Base-by-base conservation (phyloP, 306 rosid species). In the Lotus japonicus region DNA sequence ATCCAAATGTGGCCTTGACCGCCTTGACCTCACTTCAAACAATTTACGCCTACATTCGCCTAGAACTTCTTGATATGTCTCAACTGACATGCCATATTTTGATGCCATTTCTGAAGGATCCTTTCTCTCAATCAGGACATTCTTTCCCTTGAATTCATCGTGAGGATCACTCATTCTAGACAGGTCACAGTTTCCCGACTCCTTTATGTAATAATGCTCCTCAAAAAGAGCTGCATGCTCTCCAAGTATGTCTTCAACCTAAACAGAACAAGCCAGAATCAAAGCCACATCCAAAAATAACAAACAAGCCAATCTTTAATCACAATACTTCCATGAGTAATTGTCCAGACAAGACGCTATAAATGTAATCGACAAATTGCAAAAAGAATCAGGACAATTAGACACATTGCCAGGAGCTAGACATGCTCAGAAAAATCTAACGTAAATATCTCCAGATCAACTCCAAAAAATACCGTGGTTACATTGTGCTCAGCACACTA, bases 101-200 rank as follows among this genome's bases (percentile, higher is more conserved):
- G 94, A 85, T 56, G 90, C 87, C 79, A 84, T 56, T 73, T 86
- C 96, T 55, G 86, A 63, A 58, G 72, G 41, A 74, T 66, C 83
- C 50, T 80, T 84, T 66, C 87, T 84, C 89, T 92, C 98, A 58
- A 90, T 84, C 39, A 88, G 85, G 75, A 92, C 89, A 82, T 88
- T 92, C 68, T 79, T 88, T 66, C 83, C 90, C 84, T 85, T 68
- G 75, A 92, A 92, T 79, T 92, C 98, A 59, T 83, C 54, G 64
- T 90, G 90, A 73, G 98, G 97, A 81, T 94, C 98, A 84, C 98
- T 94, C 87, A 83, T 60, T 79, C 64, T 72, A 55, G 98, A 90
- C 43, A 94, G 87, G 71, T 90, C 94, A 70, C 97, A 94, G 75
- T 90, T 94, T 44, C 98, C 97, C 0, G 17, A 58, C 36, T 87